Base-by-base conservation (phyloP, 208 protist species). In the Porcisia deanei region DNA sequence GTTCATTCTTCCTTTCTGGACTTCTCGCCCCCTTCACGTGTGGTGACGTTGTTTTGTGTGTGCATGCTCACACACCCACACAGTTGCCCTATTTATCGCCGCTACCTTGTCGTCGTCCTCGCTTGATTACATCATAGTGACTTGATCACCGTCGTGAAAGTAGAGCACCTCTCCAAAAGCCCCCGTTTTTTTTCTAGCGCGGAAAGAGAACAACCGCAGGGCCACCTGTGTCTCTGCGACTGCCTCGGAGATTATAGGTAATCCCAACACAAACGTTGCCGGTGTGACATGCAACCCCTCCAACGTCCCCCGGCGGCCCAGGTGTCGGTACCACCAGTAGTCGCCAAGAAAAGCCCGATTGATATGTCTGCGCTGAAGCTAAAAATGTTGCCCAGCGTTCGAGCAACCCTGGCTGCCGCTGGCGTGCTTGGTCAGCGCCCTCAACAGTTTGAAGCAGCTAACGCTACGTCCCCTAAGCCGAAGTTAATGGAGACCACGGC, bases 261-360 rank as follows among this genome's bases (percentile, higher is more conserved):
- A 67, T 34, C 16, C 22, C 47, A n/a, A 25, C 39, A n/a, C 3
- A 49, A 30, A 67, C 18, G 8, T 25, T n/a, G 22, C 8, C 39
- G 22, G 66, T 71, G 41, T 22, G 58, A 20, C 57, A 82, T 82
- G 77, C 77, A 82, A 65, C 77, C 77, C 16, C 14, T 67, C 34
- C 76, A 78, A n/a, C 77, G 53, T 43, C 74, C 70, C 34, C 47
- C 68, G 16, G 60, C 71, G 4, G 59, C 84, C 2, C 81, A 75
- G 39, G 60, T 82, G 14, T 63, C 75, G 25, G 74, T 84, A 20
- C 90, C 93, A 18, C 83, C 78, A 6, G 87, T 88, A 71, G 55
- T 86, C 43, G 89, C 93, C 22, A 85, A 88, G 73, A 95, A 94
- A 82, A 84, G 91, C 9, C 88, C 93, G 1, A 84, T 88, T 63